Evolutionary conservation across 805 yeast genomes (phyloP).

Genomic region (Danielozyma ontarioensis): DNA sequence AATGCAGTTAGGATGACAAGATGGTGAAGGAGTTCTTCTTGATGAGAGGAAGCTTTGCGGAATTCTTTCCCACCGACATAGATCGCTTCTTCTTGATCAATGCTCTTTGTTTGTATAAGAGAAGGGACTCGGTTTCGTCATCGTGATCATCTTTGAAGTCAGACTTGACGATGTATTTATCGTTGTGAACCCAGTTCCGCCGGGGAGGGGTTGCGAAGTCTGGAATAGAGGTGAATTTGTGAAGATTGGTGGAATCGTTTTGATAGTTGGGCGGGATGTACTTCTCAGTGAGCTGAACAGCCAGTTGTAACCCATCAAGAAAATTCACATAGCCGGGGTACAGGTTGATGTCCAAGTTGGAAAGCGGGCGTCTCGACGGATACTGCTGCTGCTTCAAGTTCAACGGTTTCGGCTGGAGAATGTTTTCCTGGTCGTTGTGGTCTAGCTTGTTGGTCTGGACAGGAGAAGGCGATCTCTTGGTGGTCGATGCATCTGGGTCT

Average conservation of each 20-base stretch:
- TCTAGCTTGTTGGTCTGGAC: constrained; percentile 12
- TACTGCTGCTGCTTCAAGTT: constrained; percentile 6
- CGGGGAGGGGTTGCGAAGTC: constrained; percentile 32
- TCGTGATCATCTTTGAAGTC: constrained; percentile 8
- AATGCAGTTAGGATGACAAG: too few species aligned
- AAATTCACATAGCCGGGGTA: constrained; percentile 24
- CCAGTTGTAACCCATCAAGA: constrained; percentile 1
- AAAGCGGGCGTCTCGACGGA: constrained; percentile 20
- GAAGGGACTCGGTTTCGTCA: constrained; percentile 16
- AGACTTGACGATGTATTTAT: constrained; percentile 16
- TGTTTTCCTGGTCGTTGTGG: constrained; percentile 38
- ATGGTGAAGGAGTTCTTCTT: constrained; percentile 27
- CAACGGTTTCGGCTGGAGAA: constrained; percentile 27
- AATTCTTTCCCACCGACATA: constrained; percentile 35
- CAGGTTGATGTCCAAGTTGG: constrained; percentile 21
- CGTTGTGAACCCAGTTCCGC: constrained; percentile 9
- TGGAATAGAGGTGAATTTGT: constrained; percentile 25
- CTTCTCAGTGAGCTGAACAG: constrained; percentile 17
- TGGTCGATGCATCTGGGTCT: constrained; percentile 5
- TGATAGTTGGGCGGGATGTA: constrained; percentile 27
- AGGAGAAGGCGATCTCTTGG: background rate
- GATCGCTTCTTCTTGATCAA: constrained; percentile 25
- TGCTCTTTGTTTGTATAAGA: constrained; percentile 15
- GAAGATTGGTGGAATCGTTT: constrained; percentile 24
- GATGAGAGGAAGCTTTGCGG: constrained; percentile 27